Base-by-base conservation (phyloP, 1,284 basidiomycete genomes). In the Melampsora larici-populina region DNA sequence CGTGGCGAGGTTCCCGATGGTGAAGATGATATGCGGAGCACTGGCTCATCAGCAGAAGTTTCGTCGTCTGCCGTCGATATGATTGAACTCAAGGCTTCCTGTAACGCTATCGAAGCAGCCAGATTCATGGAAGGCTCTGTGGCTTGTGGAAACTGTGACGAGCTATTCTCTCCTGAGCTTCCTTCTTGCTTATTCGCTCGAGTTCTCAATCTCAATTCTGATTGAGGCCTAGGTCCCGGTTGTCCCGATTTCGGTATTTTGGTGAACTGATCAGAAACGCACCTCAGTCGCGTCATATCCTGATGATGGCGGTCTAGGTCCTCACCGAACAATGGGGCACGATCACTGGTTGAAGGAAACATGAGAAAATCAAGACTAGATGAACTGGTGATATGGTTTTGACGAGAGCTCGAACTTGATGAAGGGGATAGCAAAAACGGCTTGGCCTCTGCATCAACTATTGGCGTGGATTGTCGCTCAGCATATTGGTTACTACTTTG, bases 281-380 rank as follows among this genome's bases (percentile, higher is more conserved):
- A 43, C 29, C 26, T 63, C 6, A 64, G 33, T 4, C 40, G 55
- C n/a, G 49, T 9, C 13, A 33, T 49, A 33, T 74, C 66, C 0
- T 36, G 24, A 33, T 65, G 51, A n/a, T 62, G 64, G 63, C 43
- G 51, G 26, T 67, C 51, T 24, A 75, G n/a, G 55, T 69, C 74
- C 33, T 76, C 66, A 1, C 51, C 65, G 36, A 76, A 76, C 26
- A 76, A 68, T 43, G 74, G 66, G 5, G 66, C 66, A n/a, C 74
- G 21, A 63, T 76, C 65, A 17, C 66, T 55, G 31, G 58, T 58
- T 21, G 51, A 76, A 46, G 74, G 74, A 6, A 55, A 68, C n/a
- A 76, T 69, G 17, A 69, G 66, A 48, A 76, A 69, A 29, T 76
- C 74, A n/a, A 76, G 60, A 46, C 74, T 76, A 33, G 74, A 68